A percentile compares a stretch with the other conserved stretches of the same genome.
Evolutionary conservation across 1,139 yeast species (phyloP).

Genomic region (Lodderomyces theae): DNA sequence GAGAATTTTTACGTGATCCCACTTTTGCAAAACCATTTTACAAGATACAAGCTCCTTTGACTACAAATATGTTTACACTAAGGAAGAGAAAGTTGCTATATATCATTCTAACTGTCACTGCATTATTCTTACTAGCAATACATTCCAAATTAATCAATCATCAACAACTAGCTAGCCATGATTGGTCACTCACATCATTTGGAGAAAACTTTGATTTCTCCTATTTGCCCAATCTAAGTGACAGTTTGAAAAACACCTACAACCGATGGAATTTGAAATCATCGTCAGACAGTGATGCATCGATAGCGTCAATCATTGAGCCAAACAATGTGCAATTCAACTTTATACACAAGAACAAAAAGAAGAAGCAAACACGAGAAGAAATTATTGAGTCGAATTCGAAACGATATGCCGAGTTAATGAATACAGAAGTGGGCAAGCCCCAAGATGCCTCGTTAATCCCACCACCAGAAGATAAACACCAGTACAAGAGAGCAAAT

Average conservation of each 20-base stretch:
- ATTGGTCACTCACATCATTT: conserved; percentile 12
- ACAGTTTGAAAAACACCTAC: conserved; percentile 4
- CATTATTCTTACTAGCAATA: conserved; percentile 1
- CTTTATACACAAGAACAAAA: conserved; percentile 29
- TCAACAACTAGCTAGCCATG: conserved; percentile 8
- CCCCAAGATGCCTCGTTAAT: conserved; percentile 47
- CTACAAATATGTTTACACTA: conserved; percentile 1
- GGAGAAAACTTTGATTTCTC: conserved; percentile 13
- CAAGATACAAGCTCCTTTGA: no score
- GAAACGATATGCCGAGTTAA: conserved; percentile 29
- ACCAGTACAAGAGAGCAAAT: conserved; percentile 48
- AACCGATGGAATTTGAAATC: conserved; percentile 6
- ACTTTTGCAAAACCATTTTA: no score
- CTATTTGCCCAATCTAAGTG: conserved; percentile 8
- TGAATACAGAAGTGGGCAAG: conserved; percentile 36
- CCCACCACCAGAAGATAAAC: conserved; percentile 30
- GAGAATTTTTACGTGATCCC: no score
- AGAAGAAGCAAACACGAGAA: conserved; percentile 16
- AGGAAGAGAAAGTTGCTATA: conserved; percentile 11
- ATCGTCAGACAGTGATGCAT: conserved; percentile 4
- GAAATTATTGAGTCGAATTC: conserved; percentile 34
- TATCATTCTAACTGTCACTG: conserved; percentile 1
- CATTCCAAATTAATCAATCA: conserved; percentile 6
- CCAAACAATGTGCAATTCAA: conserved; percentile 33
- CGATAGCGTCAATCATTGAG: conserved; percentile 17